These are phyloP conservation scores for Stropharia rugosoannulata DNA, from an alignment of 768 basidiomycete species.

Conservation along the genomic window DNA sequence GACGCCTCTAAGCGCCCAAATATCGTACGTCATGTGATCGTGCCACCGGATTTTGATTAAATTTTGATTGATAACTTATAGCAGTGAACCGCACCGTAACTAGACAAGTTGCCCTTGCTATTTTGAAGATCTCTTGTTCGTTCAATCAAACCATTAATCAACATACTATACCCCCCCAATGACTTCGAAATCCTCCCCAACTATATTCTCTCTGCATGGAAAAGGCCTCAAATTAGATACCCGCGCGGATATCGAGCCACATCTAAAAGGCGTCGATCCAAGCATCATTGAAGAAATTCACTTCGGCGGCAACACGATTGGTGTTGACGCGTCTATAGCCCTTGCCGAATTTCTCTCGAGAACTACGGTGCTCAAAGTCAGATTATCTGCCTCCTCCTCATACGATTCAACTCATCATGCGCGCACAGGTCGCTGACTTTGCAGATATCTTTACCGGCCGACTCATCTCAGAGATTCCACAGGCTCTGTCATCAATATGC, in stretches of 20 bases:
- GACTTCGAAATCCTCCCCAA: constrained; percentile 27
- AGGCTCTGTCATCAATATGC: constrained; percentile 84
- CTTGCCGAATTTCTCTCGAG: constrained; percentile 77
- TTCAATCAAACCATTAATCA: background rate
- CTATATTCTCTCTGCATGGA: constrained; percentile 49
- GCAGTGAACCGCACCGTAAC: no score
- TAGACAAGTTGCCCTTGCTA: background rate
- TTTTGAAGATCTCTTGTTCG: background rate
- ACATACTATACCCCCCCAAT: constrained; percentile 11
- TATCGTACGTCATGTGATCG: background rate
- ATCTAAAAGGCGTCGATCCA: constrained; percentile 65
- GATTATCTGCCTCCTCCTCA: constrained; percentile 15
- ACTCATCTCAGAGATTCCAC: constrained; percentile 92
- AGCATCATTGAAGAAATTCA: constrained; percentile 80
- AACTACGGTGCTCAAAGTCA: constrained; percentile 69
- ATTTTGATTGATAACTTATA: constrained; percentile 2
- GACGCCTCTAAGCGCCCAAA: no score
- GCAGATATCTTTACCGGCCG: constrained; percentile 98
- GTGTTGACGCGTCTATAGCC: constrained; percentile 84
- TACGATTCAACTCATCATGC: constrained; percentile 1
- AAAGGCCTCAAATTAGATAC: constrained; percentile 80
- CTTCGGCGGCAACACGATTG: constrained; percentile 92
- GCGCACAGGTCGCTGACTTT: constrained; percentile 82
- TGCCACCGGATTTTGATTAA: background rate
- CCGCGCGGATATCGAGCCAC: constrained; percentile 71